Evolutionary conservation across 2,329 filamentous ascomycete species (phyloP).

Genomic region (Anisogramma anomala): DNA sequence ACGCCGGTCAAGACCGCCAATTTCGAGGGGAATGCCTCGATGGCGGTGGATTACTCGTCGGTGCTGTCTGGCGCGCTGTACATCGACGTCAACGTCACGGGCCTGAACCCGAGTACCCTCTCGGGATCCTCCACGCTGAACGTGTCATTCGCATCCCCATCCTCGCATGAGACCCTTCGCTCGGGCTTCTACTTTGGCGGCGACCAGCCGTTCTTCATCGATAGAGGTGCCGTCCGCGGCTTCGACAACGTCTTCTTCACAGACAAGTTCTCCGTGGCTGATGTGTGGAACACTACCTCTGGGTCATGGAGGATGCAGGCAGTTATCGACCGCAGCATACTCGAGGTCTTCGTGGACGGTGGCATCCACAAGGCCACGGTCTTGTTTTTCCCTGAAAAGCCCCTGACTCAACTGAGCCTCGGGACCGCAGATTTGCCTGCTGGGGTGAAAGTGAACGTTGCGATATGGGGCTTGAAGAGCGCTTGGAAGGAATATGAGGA

Average conservation of each 20-base stretch:
- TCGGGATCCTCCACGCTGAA: slow-evolving; percentile 20
- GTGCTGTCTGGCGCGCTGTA: slow-evolving; percentile 40
- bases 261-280: slow-evolving; percentile 33
- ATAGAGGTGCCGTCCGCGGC: slow-evolving; percentile 35
- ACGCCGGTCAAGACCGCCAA: slow-evolving; percentile 30
- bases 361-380: slow-evolving; percentile 38
- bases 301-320: slow-evolving; percentile 27
- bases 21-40: slow-evolving; percentile 34
- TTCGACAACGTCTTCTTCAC: slow-evolving; percentile 35
- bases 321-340: slow-evolving; percentile 41
- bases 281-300: slow-evolving; percentile 18
- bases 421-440: slow-evolving; percentile 24
- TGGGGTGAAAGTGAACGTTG: slow-evolving; percentile 25
- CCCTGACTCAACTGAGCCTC: slow-evolving; percentile 28
- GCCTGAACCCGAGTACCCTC: slow-evolving; percentile 19
- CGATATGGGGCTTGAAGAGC: slow-evolving; percentile 27
- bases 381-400: slow-evolving; percentile 36
- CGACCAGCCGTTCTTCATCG: slow-evolving; percentile 38
- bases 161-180: slow-evolving; percentile 35
- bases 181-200: slow-evolving; percentile 39
- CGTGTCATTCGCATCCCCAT: slow-evolving; percentile 28
- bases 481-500: slow-evolving; percentile 23
- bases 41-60: slow-evolving; percentile 38
- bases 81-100: slow-evolving; percentile 42
- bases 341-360: slow-evolving; percentile 43